Evolutionary conservation across 2,329 filamentous ascomycete species (phyloP).

Genomic region (Colletotrichum costaricense): DNA sequence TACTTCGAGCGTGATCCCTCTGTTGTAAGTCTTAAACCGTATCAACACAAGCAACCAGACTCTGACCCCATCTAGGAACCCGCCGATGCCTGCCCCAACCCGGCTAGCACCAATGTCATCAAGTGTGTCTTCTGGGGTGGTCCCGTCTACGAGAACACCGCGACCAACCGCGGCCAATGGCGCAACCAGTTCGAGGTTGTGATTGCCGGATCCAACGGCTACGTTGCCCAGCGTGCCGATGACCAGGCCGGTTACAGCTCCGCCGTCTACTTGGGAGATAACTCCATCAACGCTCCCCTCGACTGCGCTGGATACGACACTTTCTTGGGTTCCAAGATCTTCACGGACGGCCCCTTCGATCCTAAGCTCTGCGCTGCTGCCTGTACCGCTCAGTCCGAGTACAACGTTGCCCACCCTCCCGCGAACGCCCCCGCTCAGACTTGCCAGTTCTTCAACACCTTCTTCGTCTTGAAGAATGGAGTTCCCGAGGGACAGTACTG

Average conservation of each 20-base stretch:
- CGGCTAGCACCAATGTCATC: neutral
- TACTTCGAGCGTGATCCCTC: neutral
- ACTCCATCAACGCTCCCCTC: neutral
- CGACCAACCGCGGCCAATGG: conserved; percentile 5
- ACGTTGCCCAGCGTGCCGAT: neutral
- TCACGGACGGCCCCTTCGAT: neutral
- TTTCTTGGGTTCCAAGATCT: conserved; percentile 13
- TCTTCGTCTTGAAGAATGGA: neutral
- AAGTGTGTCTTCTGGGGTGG: conserved; percentile 15
- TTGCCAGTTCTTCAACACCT: neutral
- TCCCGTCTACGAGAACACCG: neutral
- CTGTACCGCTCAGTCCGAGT: neutral
- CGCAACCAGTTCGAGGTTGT: neutral
- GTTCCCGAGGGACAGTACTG: neutral
- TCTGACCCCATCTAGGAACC: neutral
- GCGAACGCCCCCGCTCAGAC: neutral
- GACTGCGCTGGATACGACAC: conserved; percentile 2
- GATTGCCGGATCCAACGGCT: neutral
- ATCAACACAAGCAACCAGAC: neutral
- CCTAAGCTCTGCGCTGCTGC: neutral
- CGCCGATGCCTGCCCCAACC: conserved; percentile 3
- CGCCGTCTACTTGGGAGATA: neutral
- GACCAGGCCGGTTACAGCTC: neutral
- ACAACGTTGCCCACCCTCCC: neutral
- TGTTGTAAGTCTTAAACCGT: neutral